These are phyloP conservation scores for Schizosaccharomyces cryophilus DNA, from an alignment of 805 yeast genomes.

Conservation along the genomic window DNA sequence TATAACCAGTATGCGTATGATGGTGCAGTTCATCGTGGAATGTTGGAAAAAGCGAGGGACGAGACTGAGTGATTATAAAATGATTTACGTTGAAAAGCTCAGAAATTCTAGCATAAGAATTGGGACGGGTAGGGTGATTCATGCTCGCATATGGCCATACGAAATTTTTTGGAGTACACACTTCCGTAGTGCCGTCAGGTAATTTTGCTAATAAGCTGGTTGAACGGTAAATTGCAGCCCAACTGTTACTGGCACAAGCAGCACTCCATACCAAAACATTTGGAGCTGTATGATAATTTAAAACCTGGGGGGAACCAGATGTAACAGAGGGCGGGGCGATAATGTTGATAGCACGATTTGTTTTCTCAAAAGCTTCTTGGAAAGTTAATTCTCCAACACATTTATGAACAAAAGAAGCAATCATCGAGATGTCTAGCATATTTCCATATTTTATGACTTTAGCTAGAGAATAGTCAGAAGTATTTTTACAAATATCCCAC, in stretches of 20 bases:
- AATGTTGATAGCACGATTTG: constrained; percentile 73
- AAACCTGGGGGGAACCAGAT: constrained; percentile 69
- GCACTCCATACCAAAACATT: constrained; percentile 85
- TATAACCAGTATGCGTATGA: not conserved
- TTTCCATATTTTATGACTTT: constrained; percentile 60
- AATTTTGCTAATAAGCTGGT: constrained; percentile 67
- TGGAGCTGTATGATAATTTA: constrained; percentile 84
- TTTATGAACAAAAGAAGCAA: constrained; percentile 47
- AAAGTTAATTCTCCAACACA: constrained; percentile 78
- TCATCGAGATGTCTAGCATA: constrained; percentile 54
- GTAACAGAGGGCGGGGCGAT: constrained; percentile 80
- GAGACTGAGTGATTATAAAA: constrained; percentile 94
- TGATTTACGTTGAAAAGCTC: constrained; percentile 97
- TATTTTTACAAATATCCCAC: constrained; percentile 30
- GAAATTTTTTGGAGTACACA: constrained; percentile 35
- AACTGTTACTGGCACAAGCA: constrained; percentile 72
- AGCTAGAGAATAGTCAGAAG: constrained; percentile 27
- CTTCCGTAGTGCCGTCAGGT: constrained; percentile 34
- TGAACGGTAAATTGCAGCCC: constrained; percentile 79
- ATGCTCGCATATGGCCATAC: constrained; percentile 90
- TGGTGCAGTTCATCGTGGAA: not conserved
- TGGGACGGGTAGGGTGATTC: constrained; percentile 65
- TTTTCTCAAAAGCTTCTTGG: constrained; percentile 79
- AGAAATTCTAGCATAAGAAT: constrained; percentile 16
- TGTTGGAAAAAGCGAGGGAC: constrained; percentile 82